These are phyloP conservation scores for Scheffersomyces spartinae DNA, from an alignment of 805 yeast species.

Conservation along the genomic window DNA sequence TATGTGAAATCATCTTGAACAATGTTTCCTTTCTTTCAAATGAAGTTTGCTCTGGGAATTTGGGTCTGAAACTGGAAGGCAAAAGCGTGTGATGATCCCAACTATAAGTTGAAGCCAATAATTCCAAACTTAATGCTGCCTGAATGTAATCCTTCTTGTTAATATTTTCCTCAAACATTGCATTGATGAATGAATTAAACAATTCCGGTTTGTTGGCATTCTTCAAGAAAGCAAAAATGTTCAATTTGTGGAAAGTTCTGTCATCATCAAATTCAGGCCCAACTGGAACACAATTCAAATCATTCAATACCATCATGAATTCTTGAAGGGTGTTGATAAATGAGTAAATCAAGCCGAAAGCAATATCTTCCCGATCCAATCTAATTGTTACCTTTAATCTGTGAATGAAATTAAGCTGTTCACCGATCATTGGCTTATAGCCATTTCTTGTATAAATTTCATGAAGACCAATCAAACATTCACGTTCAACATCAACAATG, in stretches of 20 bases:
- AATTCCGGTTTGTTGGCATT: constrained; percentile 71
- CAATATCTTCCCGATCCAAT: constrained; percentile 55
- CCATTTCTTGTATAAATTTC: constrained; percentile 47
- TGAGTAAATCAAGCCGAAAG: constrained; percentile 36
- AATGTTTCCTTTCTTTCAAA: constrained; percentile 73
- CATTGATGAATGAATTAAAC: constrained; percentile 68
- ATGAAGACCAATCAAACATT: constrained; percentile 51
- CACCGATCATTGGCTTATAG: constrained; percentile 44
- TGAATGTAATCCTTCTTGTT: constrained; percentile 56
- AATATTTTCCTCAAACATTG: constrained; percentile 56
- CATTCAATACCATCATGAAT: constrained; percentile 53
- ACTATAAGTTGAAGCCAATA: constrained; percentile 62
- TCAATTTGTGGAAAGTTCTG: constrained; percentile 67
- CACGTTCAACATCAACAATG: constrained; percentile 49
- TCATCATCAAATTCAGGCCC: constrained; percentile 84
- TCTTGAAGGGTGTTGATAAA: constrained; percentile 46
- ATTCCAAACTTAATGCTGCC: constrained; percentile 72
- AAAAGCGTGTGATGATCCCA: constrained; percentile 56
- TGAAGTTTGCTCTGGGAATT: constrained; percentile 67
- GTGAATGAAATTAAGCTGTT: constrained; percentile 42
- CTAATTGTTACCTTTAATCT: constrained; percentile 37
- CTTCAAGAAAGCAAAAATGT: constrained; percentile 64
- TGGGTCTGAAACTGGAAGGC: constrained; percentile 50
- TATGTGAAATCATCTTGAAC: constrained; percentile 56
- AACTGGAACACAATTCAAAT: constrained; percentile 61